Evolutionary conservation across 2,329 filamentous ascomycete species (phyloP), one percentile per base, ranked within the genome.

Genomic region (Domatiomyces globalis): DNA sequence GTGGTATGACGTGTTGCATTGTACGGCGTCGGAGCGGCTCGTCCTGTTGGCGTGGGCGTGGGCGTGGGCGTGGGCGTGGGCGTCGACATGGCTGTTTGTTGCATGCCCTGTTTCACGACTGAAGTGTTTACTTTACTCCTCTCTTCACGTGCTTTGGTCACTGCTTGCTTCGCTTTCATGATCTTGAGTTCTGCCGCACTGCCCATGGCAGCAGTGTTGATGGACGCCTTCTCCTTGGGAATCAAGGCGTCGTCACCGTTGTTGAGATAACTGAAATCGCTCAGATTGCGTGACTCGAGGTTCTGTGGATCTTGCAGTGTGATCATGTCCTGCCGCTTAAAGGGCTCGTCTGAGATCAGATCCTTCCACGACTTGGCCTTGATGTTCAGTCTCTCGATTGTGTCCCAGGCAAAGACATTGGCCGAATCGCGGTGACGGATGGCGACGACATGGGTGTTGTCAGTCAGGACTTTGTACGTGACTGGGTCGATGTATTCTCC

Each of bases 401-500:
- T 98, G 63, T 98, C 94, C 79, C 84, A 95, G 1, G 89, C 83
- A 65, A 96, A 98, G 4, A 95, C 92, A 68, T 98, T 98, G 48
- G 90, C 90, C 52, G 89, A 90, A 51, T 76, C 84, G 50, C 79
- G 80, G 67, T 85, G 81, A 52, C 81, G 77, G 56, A 98, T 75
- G 15, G 89, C 90, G 45, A 96, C 87, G 53, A 98, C 87, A 67
- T 96, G 92, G 3, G 92, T 96, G 68, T 96, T 96, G 66, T 98
- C 88, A 46, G 92, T 98, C 63, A 98, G 87, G 43, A 94, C 85
- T 68, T 98, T 98, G 75, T 86, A 96, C 0, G 89, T 95, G 46
- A 98, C 90, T 0, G 92, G 94, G 63, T 98, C 92, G 56, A 96
- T 87, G 62, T 92, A 85, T 61, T 96, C 92, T 49, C 80, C 85